Conservation (phyloP, 2,329 filamentous ascomycete species). For the Pseudopithomyces chartarum region DNA sequence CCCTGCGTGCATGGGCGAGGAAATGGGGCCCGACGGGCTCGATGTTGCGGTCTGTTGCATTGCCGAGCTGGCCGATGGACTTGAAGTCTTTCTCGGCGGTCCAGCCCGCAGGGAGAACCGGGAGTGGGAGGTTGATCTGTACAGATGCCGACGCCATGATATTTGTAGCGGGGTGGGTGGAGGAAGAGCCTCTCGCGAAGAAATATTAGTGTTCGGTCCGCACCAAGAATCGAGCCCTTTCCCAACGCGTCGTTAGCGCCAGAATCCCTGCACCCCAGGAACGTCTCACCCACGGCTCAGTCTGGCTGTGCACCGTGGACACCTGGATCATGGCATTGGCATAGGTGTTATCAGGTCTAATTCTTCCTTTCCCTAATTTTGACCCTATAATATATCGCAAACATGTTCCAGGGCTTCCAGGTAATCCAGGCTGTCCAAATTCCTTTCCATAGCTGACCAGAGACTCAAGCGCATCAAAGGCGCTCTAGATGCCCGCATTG, state of each 20-base stretch:
- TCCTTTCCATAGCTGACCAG: constrained; percentile 23
- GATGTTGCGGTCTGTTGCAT: constrained; percentile 81
- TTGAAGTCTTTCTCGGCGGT: constrained; percentile 91
- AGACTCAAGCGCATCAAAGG: constrained; percentile 73
- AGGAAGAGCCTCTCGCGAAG: constrained; percentile 2
- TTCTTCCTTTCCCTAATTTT: constrained; percentile 13
- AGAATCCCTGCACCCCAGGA: constrained; percentile 8
- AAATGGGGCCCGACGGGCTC: constrained; percentile 98
- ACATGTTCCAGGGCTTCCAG: constrained; percentile 44
- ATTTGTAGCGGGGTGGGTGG: constrained; percentile 13
- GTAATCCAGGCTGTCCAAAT: constrained; percentile 15
- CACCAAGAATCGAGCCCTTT: not conserved
- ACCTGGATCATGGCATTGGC: constrained; percentile 21
- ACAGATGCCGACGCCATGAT: constrained; percentile 62
- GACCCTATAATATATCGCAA: constrained; percentile 22
- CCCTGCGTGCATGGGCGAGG: constrained; percentile 93
- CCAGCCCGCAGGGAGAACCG: constrained; percentile 80
- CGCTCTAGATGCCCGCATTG: constrained; percentile 84
- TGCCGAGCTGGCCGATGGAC: constrained; percentile 74
- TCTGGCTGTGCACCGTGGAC: constrained; percentile 21
- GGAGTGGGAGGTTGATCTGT: constrained; percentile 69
- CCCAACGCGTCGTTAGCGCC: not conserved
- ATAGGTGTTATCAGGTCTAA: constrained; percentile 8
- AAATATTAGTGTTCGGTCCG: not conserved
- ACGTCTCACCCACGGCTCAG: constrained; percentile 28